Base-by-base conservation (phyloP, 163 green algal species). In the Coccomyxa subellipsoidea region DNA sequence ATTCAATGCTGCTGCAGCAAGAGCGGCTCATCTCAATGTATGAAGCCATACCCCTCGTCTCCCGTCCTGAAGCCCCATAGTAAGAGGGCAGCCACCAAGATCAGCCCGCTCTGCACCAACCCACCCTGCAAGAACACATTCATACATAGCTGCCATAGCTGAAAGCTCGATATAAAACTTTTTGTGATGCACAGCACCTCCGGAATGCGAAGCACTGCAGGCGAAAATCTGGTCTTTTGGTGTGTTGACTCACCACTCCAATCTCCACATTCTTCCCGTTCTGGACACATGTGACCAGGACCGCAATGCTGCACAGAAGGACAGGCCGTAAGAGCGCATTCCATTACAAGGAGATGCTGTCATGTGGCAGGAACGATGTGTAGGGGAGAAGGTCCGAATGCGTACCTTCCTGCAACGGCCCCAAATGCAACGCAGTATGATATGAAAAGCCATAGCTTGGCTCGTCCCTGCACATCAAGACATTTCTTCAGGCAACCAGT, bases 221-320 rank as follows among this genome's bases (percentile, higher is more conserved):
- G n/a, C n/a, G n/a, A n/a, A n/a, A n/a, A n/a, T n/a, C n/a, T n/a
- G n/a, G n/a, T n/a, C n/a, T n/a, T n/a, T n/a, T n/a, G n/a, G 31
- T 10, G 53, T 79, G 29, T 79, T 53, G 21, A 6, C 54, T 72
- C 23, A 85, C 54, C 81, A 86, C 37, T 38, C 84, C 78, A 66
- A 88, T 34, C 37, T 53, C 0, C 86, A 91, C 79, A 47, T 91
- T 29, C 36, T 82, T 21, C 71, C 87, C 29, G 36, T 89, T 12
- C 54, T 86, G 23, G 71, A 85, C 69, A 82, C 88, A 54, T 66
- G 86, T 35, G 40, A 84, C 34, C 66, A 90, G n/a, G 54, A 89
- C 85, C 5, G 82, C 77, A 6, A 89, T 78, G 37, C 78, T 90
- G 76, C 82, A 86, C 66, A 73, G 21, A 73, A 35, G 21, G 47